These are phyloP conservation scores for Fusarium ambrosium DNA, from an alignment of 2,329 filamentous ascomycete species.

Conservation along the genomic window DNA sequence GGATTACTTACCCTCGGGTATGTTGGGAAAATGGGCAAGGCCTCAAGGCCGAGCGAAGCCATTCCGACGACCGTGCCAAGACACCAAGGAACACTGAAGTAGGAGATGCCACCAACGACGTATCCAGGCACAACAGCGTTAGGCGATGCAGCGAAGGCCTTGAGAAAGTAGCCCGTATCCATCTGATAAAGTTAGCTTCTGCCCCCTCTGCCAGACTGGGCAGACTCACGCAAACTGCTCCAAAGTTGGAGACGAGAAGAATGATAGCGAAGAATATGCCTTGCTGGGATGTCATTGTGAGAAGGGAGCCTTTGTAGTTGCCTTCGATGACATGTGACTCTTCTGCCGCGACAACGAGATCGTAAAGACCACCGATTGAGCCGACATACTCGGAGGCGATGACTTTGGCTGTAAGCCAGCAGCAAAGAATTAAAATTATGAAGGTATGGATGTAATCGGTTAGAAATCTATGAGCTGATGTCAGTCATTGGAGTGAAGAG, in stretches of 20 bases:
- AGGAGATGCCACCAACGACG: conserved; percentile 84
- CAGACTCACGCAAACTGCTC: conserved; percentile 73
- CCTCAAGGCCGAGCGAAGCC: conserved; percentile 69
- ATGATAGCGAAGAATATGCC: conserved; percentile 92
- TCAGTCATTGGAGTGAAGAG: too few species aligned
- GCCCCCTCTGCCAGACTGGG: not conserved
- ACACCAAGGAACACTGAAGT: conserved; percentile 93
- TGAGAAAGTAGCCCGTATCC: conserved; percentile 92
- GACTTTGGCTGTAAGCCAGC: conserved; percentile 84
- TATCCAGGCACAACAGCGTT: conserved; percentile 90
- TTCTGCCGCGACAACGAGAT: conserved; percentile 78
- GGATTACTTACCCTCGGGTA: conserved; percentile 13
- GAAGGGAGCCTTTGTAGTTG: conserved; percentile 83
- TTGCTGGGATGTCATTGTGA: conserved; percentile 80
- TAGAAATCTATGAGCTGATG: too few species aligned
- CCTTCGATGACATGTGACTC: conserved; percentile 79
- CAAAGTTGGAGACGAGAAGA: conserved; percentile 86
- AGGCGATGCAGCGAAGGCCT: conserved; percentile 88
- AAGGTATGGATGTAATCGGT: conserved; percentile 90
- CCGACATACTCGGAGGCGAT: conserved; percentile 83
- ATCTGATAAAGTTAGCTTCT: conserved; percentile 53
- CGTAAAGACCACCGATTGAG: conserved; percentile 81
- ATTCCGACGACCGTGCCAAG: conserved; percentile 90
- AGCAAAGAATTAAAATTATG: conserved; percentile 83
- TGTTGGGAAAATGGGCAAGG: conserved; percentile 17